Evolutionary conservation across 768 basidiomycete species (phyloP), one percentile per base, ranked within the genome.

Genomic region (Podaxis sp.): DNA sequence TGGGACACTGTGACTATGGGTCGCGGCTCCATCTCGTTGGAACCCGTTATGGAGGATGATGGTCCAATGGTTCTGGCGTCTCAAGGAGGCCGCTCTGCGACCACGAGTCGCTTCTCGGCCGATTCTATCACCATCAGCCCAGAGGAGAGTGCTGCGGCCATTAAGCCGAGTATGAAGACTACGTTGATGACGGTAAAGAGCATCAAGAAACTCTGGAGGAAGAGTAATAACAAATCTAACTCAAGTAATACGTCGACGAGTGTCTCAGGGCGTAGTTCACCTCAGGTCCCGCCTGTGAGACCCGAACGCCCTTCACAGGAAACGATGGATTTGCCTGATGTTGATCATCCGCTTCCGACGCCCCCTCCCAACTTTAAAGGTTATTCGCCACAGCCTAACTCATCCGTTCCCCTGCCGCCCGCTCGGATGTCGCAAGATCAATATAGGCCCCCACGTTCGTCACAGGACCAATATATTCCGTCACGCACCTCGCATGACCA

Each of bases 191-290:
- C 85, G 30, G 88, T 91, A 56, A 91, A 86, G 73, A 82, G 82
- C 63, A 83, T 93, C 69, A 88, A 84, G 73, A 88, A 84, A 64
- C 71, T 94, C 22, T 94, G 92, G 91, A 84, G 89, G 68, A 90
- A 83, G 81, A 90, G 87, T 67, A 85, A 81, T 58, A 84, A 82
- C 66, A 82, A 77, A 66, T 76, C 80, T 30, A 70, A 74, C 26
- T 71, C 80, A 63, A 63, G 24, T 49, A 62, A 58, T 20, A 54
- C 67, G 40, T 49, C 70, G 20, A 62, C 69, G 11, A 64, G 68
- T 56, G 36, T 72, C 10, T 69, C 75, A 40, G 72, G 73, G 37
- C 68, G 74, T 38, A 58, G 66, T 13, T 74, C 77, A 12, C 70
- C 76, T 22, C 77, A 76, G 63, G 74, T 73, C 55, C 72, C 76